These are phyloP conservation scores for Apiospora koreana DNA, from an alignment of 2,329 filamentous ascomycete genomes.

Conservation along the genomic window DNA sequence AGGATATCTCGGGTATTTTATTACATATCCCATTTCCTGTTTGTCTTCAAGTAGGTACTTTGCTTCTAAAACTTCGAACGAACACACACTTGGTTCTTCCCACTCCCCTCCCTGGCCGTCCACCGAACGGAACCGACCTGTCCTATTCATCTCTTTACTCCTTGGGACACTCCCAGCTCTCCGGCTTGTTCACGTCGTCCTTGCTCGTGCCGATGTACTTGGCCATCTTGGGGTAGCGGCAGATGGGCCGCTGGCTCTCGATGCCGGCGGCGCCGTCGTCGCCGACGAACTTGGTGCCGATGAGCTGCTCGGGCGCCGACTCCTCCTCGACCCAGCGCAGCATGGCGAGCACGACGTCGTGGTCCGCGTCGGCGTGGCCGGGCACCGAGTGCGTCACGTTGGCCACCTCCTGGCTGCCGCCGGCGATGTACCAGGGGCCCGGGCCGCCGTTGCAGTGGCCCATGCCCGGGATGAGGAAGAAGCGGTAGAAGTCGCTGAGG, in stretches of 20 bases:
- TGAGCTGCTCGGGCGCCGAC: slow-evolving; percentile 25
- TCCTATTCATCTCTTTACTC: background rate
- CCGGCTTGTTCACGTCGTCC: slow-evolving; percentile 21
- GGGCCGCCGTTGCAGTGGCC: slow-evolving; percentile 40
- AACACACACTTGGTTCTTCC: background rate
- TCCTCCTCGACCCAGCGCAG: slow-evolving; percentile 40
- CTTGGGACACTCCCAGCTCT: slow-evolving; percentile 26
- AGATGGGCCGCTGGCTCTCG: slow-evolving; percentile 29
- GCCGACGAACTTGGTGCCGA: slow-evolving; percentile 31
- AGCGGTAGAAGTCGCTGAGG: slow-evolving; percentile 49
- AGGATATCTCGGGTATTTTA: background rate
- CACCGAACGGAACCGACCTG: too few species aligned
- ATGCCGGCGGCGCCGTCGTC: slow-evolving; percentile 24
- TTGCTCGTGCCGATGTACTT: slow-evolving; percentile 24
- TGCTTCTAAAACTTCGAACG: background rate
- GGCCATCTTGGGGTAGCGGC: slow-evolving; percentile 29
- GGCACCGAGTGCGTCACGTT: slow-evolving; percentile 34
- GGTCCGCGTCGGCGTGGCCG: slow-evolving; percentile 34
- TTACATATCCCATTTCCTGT: background rate
- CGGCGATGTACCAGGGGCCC: slow-evolving; percentile 36
- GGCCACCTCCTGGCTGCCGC: slow-evolving; percentile 28
- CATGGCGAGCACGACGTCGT: slow-evolving; percentile 38
- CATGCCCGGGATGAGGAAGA: slow-evolving; percentile 53
- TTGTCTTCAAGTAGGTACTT: background rate
- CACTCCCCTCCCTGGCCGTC: too few species aligned